phyloP scores from a whole-genome alignment of 106 monocot genomes.

The Xerophyta viscosa region DNA sequence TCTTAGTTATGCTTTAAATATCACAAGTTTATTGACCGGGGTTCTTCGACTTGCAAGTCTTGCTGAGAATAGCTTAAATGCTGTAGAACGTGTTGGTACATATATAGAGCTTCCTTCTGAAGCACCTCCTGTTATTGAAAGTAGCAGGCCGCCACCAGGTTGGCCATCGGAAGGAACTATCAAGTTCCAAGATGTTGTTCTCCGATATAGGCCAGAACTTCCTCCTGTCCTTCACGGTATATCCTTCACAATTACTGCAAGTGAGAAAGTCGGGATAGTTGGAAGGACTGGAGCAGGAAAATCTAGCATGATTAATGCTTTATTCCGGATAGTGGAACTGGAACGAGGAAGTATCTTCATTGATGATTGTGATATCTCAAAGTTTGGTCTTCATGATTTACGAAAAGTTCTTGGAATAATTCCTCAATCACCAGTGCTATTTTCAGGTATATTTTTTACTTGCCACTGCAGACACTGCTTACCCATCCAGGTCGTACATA shows the following conservation, averaged over 20 bases:
- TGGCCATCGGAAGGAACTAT: slow-evolving; percentile 85
- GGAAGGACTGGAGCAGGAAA: slow-evolving; percentile 98
- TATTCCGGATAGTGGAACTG: slow-evolving; percentile 90
- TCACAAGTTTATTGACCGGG: slow-evolving; percentile 78
- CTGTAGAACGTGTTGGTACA: slow-evolving; percentile 87
- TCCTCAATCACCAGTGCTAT: slow-evolving; percentile 92
- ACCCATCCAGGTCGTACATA: too few species aligned
- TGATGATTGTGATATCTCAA: slow-evolving; percentile 79
- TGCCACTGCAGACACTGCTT: too few species aligned
- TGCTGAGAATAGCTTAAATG: slow-evolving; percentile 98
- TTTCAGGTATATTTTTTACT: slow-evolving; percentile 56
- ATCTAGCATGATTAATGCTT: slow-evolving; percentile 96
- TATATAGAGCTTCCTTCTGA: slow-evolving; percentile 90
- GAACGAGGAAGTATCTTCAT: slow-evolving; percentile 76
- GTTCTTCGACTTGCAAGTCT: slow-evolving; percentile 92
- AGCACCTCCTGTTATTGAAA: slow-evolving; percentile 76
- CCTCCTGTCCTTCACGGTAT: slow-evolving; percentile 97
- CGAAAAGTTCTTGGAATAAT: slow-evolving; percentile 93
- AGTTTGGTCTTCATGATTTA: slow-evolving; percentile 77
- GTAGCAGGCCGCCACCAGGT: slow-evolving; percentile 81
- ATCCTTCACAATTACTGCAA: slow-evolving; percentile 69
- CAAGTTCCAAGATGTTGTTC: slow-evolving; percentile 74
- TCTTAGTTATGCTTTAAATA: slow-evolving; percentile 90
- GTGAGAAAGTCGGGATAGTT: slow-evolving; percentile 96
- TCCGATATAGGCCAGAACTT: slow-evolving; percentile 92